Conservation (phyloP, 2,329 filamentous ascomycete species). For the Didymella pomorum region DNA sequence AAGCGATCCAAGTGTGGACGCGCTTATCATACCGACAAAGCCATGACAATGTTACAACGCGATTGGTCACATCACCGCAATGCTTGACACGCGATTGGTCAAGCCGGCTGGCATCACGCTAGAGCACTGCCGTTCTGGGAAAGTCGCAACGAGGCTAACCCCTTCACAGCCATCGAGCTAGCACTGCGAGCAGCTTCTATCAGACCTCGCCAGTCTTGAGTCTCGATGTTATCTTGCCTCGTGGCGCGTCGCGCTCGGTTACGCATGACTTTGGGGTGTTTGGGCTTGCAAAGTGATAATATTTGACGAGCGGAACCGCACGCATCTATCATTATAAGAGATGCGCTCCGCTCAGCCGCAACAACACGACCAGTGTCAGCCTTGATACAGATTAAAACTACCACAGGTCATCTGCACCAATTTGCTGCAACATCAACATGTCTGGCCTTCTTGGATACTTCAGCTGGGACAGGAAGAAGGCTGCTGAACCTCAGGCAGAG, state of each 20-base stretch:
- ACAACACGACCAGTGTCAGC: background rate
- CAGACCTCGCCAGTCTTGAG: background rate
- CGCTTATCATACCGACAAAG: background rate
- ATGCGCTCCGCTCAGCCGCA: too few species aligned
- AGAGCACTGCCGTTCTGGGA: background rate
- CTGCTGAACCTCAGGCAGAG: constrained; percentile 5
- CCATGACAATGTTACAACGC: background rate
- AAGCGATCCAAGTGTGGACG: background rate
- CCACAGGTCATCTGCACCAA: too few species aligned
- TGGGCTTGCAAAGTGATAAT: background rate
- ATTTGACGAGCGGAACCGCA: background rate
- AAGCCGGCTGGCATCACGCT: background rate
- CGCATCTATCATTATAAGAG: constrained; percentile 1
- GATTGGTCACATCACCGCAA: background rate
- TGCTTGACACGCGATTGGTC: constrained; percentile 4
- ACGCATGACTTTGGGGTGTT: background rate
- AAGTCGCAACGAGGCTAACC: constrained; percentile 6
- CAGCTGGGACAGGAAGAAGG: constrained; percentile 18
- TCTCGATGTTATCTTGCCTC: background rate
- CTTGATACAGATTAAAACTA: background rate
- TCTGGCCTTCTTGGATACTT: constrained; percentile 18
- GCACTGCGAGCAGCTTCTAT: background rate
- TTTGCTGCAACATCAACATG: constrained; percentile 7
- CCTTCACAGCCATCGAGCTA: background rate
- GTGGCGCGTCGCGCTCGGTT: constrained; percentile 8